Evolutionary conservation across 1,139 yeast genomes (phyloP).

Genomic region (Hanseniaspora sp.): DNA sequence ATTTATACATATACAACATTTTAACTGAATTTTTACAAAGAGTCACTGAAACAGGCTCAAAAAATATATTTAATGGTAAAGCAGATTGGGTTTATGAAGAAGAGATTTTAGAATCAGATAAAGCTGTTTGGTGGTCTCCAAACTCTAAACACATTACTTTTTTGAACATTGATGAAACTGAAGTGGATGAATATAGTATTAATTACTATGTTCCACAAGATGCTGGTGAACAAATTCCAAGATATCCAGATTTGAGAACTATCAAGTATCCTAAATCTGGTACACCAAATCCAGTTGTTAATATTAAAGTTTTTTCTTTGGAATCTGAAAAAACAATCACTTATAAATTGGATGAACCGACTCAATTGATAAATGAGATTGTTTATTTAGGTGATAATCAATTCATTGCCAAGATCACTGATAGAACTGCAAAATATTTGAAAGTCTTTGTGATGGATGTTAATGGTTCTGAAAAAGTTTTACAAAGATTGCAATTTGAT

Average conservation of each 20-base stretch:
- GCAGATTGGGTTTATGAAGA: constrained; percentile 99
- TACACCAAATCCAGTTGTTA: constrained; percentile 56
- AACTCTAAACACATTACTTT: constrained; percentile 55
- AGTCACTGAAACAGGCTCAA: constrained; percentile 49
- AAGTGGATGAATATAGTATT: constrained; percentile 59
- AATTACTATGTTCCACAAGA: constrained; percentile 55
- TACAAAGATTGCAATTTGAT: constrained; percentile 38
- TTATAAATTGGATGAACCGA: constrained; percentile 44
- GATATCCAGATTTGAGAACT: constrained; percentile 54
- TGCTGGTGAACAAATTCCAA: constrained; percentile 31
- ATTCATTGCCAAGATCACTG: constrained; percentile 55
- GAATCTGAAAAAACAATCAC: constrained; percentile 31
- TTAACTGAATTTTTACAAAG: constrained; percentile 30
- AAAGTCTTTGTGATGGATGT: constrained; percentile 44
- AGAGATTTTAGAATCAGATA: constrained; percentile 61
- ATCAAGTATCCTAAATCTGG: constrained; percentile 93
- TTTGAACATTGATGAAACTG: constrained; percentile 60
- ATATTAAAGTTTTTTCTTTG: constrained; percentile 34
- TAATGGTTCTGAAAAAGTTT: constrained; percentile 28
- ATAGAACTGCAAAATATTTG: constrained; percentile 58
- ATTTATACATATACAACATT: constrained; percentile 45
- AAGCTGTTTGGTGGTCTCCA: constrained; percentile 85
- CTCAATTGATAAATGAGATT: constrained; percentile 49
- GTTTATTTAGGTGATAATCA: constrained; percentile 56
- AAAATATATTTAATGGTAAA: constrained; percentile 70